Evolutionary conservation across 2,329 filamentous ascomycete species (phyloP).

Genomic region (Xylaria sp.): DNA sequence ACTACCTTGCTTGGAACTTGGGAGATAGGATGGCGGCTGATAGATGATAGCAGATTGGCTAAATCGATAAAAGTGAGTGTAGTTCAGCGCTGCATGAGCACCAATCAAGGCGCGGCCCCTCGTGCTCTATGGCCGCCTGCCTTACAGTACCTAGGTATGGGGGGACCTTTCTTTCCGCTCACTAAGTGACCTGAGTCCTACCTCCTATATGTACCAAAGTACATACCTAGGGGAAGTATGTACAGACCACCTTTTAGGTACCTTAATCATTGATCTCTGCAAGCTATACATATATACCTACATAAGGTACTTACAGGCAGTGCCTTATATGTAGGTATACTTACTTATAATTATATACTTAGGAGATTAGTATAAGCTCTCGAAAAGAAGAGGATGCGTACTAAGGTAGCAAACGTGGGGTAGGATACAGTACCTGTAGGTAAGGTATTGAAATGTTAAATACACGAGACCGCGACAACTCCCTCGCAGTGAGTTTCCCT

Average conservation of each 20-base stretch:
- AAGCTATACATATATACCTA: too few species aligned
- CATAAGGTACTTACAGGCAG: too few species aligned
- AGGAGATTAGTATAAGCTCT: too few species aligned
- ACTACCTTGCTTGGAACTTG: conserved; percentile 2
- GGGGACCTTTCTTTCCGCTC: background rate
- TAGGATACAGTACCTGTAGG: background rate
- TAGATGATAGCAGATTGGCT: conserved; percentile 28
- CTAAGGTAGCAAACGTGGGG: background rate
- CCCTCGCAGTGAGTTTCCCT: too few species aligned
- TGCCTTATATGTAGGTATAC: too few species aligned
- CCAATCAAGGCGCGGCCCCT: conserved; percentile 6
- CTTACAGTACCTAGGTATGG: too few species aligned
- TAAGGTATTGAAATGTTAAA: too few species aligned
- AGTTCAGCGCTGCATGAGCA: background rate
- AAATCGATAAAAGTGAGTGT: conserved; percentile 28
- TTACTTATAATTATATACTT: too few species aligned
- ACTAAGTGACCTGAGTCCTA: background rate
- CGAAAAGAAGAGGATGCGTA: too few species aligned
- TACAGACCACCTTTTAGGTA: too few species aligned
- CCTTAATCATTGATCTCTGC: too few species aligned
- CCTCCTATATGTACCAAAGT: background rate
- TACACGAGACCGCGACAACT: background rate
- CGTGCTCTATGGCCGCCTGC: background rate
- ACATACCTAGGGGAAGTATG: background rate
- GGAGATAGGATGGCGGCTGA: conserved; percentile 22